Evolutionary conservation across 495 filamentous ascomycete species (phyloP), one percentile per base, ranked within the genome.

Genomic region (Penicillium roqueforti): DNA sequence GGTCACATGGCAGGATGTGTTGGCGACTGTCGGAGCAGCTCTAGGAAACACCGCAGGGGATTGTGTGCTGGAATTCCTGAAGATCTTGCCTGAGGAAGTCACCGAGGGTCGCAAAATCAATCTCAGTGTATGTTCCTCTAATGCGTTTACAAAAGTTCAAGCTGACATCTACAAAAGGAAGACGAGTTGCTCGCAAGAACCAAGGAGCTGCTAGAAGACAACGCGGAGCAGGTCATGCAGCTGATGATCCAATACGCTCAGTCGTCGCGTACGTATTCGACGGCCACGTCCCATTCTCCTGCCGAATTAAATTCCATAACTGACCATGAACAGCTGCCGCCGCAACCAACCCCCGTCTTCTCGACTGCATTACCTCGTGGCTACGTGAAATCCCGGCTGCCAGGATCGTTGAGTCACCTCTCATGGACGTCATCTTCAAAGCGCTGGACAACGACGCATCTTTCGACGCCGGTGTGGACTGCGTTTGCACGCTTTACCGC

Each of bases 31-130:
- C 26, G 89, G 95, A 20, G 78, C 83, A 29, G 78, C 85, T 13
- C 78, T 99, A 39, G 90, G 92, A 44, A 83, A 81, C 65, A 84
- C 84, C 59, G 83, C 87, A 40, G 81, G 86, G 58, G 85, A 92
- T 48, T 92, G 88, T 67, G 87, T 97, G 59, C 73, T 99, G 56
- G 95, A 97, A 66, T 97, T 99, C 71, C 78, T 99, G 51, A 91
- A 85, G 66, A 91, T 99, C 62, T 83, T 99, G 42, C 93, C 93
- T 18, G 93, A 99, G 78, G 93, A 99, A 81, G 95, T 99, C 68
- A 97, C 89, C 45, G 93, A 97, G 78, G 93, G 95, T 72, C 89
- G 93, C 72, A 97, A 96, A 77, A 95, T 97, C 81, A 95, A 89
- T 80, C 80, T 99, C 72, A 90, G 88, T 79, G 92, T 96, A 92